Percentiles rank a stretch among this genome's conserved stretches.
Evolutionary conservation across 2,329 filamentous ascomycete genomes (phyloP).

Genomic region (Alternaria angustiovoidea): DNA sequence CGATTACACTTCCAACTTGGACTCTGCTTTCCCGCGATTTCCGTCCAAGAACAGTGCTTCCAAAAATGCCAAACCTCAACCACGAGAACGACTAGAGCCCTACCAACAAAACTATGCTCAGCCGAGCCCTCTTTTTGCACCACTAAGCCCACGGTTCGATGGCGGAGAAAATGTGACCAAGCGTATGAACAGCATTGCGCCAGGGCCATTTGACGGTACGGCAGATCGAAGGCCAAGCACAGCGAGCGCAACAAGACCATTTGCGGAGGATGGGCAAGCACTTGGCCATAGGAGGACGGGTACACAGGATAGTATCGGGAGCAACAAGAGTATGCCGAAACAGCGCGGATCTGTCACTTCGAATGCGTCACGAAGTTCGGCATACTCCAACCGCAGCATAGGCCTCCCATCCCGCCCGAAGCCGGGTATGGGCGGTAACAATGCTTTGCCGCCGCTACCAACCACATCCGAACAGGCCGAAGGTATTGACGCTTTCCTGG

Average conservation of each 20-base stretch:
- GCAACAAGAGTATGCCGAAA: constrained; percentile 37
- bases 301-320: constrained; percentile 46
- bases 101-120: constrained; percentile 43
- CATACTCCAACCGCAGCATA: constrained; percentile 38
- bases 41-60: constrained; percentile 51
- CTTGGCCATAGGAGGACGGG: constrained; percentile 46
- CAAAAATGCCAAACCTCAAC: constrained; percentile 30
- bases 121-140: constrained; percentile 53
- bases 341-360: constrained; percentile 41
- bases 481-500: constrained; percentile 51
- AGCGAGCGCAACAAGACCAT: constrained; percentile 44
- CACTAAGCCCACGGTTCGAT: constrained; percentile 58
- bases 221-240: constrained; percentile 43
- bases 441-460: constrained; percentile 33
- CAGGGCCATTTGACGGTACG: constrained; percentile 69
- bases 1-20: constrained; percentile 49
- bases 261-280: constrained; percentile 34
- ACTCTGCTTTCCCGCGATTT: constrained; percentile 64
- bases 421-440: constrained; percentile 21
- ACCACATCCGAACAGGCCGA: constrained; percentile 35
- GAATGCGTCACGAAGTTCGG: constrained; percentile 41
- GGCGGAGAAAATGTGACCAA: constrained; percentile 61
- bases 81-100: constrained; percentile 35
- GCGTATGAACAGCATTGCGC: constrained; percentile 71
- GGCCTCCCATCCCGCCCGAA: constrained; percentile 37